Evolutionary conservation across 2,329 filamentous ascomycete genomes (phyloP).

Genomic region (Colletotrichum viniferum): DNA sequence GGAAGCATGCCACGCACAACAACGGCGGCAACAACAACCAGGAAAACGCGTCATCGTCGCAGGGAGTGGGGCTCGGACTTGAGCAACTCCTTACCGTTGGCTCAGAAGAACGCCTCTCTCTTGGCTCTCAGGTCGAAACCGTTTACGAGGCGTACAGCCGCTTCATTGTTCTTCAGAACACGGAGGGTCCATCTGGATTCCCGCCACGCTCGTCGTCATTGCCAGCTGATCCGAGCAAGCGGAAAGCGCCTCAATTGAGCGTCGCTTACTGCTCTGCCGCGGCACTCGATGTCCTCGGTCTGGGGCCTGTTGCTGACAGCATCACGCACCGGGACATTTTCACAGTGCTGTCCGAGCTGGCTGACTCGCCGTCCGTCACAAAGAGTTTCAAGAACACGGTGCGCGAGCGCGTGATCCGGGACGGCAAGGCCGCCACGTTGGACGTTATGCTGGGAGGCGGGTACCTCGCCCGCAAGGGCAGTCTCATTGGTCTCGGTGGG

Average conservation of each 20-base stretch:
- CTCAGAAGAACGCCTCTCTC: not conserved
- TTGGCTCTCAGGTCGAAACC: not conserved
- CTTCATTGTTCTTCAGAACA: conserved; percentile 35
- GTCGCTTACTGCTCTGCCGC: conserved; percentile 52
- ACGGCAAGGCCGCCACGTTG: conserved; percentile 39
- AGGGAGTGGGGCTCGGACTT: not conserved
- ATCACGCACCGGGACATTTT: conserved; percentile 57
- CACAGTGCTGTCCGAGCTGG: conserved; percentile 54
- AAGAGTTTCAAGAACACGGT: conserved; percentile 50
- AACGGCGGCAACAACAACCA: conserved; percentile 7
- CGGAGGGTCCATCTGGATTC: conserved; percentile 20
- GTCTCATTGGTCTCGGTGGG: conserved; percentile 14
- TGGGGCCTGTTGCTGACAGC: conserved; percentile 33
- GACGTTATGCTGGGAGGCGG: conserved; percentile 26
- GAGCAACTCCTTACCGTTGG: not conserved
- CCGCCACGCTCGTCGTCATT: conserved; percentile 22
- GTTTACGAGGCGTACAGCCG: conserved; percentile 32
- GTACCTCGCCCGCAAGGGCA: conserved; percentile 15
- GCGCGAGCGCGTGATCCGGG: conserved; percentile 38
- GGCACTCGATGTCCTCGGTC: conserved; percentile 50
- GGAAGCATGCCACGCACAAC: conserved; percentile 26
- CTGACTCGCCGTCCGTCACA: conserved; percentile 45
- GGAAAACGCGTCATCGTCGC: conserved; percentile 3
- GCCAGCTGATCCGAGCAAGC: conserved; percentile 26
- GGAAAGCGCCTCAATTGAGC: conserved; percentile 34